Conservation (phyloP, 768 basidiomycete genomes). For the Inosperma sp. region DNA sequence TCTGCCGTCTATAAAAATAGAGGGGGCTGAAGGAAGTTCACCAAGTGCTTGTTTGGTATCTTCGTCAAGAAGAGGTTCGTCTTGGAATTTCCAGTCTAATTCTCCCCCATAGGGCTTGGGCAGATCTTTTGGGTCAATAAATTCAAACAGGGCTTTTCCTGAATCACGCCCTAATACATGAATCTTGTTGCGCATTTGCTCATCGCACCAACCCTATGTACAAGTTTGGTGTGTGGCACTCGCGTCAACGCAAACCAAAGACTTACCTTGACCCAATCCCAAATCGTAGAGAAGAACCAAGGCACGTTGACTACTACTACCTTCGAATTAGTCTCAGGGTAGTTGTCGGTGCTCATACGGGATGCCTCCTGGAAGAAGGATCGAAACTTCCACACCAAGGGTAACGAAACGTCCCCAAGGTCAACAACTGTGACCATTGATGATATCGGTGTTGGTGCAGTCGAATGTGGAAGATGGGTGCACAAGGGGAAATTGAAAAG, state of each 20-base stretch:
- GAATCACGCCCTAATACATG: slow-evolving; percentile 64
- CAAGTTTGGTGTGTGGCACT: neutral
- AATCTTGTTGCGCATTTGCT: slow-evolving; percentile 72
- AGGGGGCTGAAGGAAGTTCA: slow-evolving; percentile 46
- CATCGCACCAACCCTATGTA: slow-evolving; percentile 70
- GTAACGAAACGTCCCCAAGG: slow-evolving; percentile 55
- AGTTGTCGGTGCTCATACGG: slow-evolving; percentile 69
- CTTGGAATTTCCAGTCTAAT: slow-evolving; percentile 65
- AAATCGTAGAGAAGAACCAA: slow-evolving; percentile 75
- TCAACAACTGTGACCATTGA: slow-evolving; percentile 69
- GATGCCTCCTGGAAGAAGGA: slow-evolving; percentile 73
- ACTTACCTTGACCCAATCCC: slow-evolving; percentile 76
- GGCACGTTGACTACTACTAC: slow-evolving; percentile 77
- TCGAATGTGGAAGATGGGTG: slow-evolving; percentile 50
- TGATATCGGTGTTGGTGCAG: slow-evolving; percentile 50
- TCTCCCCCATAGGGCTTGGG: slow-evolving; percentile 73
- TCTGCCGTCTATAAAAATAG: slow-evolving; percentile 44
- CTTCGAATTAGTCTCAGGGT: slow-evolving; percentile 70
- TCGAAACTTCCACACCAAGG: slow-evolving; percentile 65
- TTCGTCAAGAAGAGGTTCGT: slow-evolving; percentile 62
- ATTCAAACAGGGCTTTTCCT: slow-evolving; percentile 44
- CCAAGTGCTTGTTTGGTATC: slow-evolving; percentile 43
- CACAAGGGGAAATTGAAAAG: slow-evolving; percentile 65
- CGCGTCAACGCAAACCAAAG: neutral
- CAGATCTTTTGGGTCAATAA: slow-evolving; percentile 45